A percentile compares a stretch with the other conserved stretches of the same genome.
Evolutionary conservation across 176 grass and related monocot species (phyloP).

Genomic region (Aegilops speltoides): DNA sequence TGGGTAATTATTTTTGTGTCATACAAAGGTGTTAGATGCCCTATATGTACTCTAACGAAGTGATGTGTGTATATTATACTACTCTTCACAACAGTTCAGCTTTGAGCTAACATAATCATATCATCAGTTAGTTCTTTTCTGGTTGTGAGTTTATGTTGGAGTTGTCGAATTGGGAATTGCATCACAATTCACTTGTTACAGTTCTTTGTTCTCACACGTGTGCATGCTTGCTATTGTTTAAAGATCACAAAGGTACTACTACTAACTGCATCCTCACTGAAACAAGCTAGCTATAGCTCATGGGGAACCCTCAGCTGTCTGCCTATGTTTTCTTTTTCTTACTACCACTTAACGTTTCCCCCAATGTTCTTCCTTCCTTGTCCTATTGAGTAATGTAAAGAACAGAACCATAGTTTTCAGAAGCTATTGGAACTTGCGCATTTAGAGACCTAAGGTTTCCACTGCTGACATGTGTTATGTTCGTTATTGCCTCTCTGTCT

Average conservation of each 20-base stretch:
- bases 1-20: constrained; percentile 41
- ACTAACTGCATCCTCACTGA: constrained; percentile 31
- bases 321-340: constrained; percentile 7
- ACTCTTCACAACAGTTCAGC: constrained; percentile 11
- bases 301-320: constrained; percentile 37
- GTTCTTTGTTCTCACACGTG: constrained; percentile 58
- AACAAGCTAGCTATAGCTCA: constrained; percentile 23
- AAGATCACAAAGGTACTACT: constrained; percentile 33
- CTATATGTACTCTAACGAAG: constrained; percentile 38
- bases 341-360: constrained; percentile 4
- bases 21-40: constrained; percentile 44
- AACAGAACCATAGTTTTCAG: constrained; percentile 45
- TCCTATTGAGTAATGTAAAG: constrained; percentile 27
- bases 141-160: constrained; percentile 29
- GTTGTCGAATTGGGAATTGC: constrained; percentile 27
- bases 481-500: constrained; percentile 1
- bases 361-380: constrained; percentile 39
- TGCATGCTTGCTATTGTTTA: constrained; percentile 58
- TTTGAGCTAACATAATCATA: constrained; percentile 21
- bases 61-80: constrained; percentile 45
- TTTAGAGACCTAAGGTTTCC: constrained; percentile 57
- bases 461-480: constrained; percentile 38
- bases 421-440: constrained; percentile 58
- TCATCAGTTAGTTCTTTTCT: constrained; percentile 29
- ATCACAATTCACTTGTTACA: constrained; percentile 47